Percentiles rank a stretch among this genome's conserved stretches.
These are phyloP conservation scores for Cladophialophora immunda DNA, from an alignment of 2,329 filamentous ascomycete genomes.

Conservation along the genomic window DNA sequence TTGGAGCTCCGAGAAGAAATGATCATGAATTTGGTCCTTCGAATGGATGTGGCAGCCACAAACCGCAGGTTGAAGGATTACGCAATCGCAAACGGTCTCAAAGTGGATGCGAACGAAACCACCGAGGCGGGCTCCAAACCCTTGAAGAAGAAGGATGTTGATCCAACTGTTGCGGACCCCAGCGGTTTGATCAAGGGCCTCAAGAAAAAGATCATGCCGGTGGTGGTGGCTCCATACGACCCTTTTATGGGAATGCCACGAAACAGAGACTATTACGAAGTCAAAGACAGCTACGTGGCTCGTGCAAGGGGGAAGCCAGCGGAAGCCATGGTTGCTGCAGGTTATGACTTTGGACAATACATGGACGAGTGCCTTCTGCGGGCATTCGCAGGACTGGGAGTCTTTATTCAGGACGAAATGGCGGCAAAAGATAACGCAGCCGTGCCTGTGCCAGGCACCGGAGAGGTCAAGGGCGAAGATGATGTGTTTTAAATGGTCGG, in stretches of 20 bases:
- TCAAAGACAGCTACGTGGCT: constrained; percentile 77
- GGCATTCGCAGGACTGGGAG: constrained; percentile 86
- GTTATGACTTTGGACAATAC: constrained; percentile 84
- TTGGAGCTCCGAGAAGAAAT: constrained; percentile 90
- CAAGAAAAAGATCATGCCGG: constrained; percentile 68
- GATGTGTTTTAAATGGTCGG: constrained; percentile 26
- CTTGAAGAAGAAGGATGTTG: constrained; percentile 29
- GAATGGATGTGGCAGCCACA: constrained; percentile 71
- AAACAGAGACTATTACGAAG: constrained; percentile 72
- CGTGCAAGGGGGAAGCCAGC: constrained; percentile 71
- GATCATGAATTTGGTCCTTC: constrained; percentile 84
- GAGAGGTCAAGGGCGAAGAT: constrained; percentile 1
- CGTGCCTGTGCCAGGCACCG: constrained; percentile 22
- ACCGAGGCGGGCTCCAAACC: constrained; percentile 71
- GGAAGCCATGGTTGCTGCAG: constrained; percentile 75
- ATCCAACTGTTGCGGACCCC: constrained; percentile 39
- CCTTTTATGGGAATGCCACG: constrained; percentile 82
- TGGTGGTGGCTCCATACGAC: constrained; percentile 81
- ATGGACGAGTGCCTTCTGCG: constrained; percentile 83
- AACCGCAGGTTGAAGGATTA: constrained; percentile 71
- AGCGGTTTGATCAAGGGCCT: constrained; percentile 77
- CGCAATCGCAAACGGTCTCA: constrained; percentile 73
- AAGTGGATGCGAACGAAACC: constrained; percentile 72
- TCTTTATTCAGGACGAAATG: constrained; percentile 82
- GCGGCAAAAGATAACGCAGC: constrained; percentile 29